phyloP scores from a whole-genome alignment of 768 basidiomycete genomes.

The Serendipita indica region DNA sequence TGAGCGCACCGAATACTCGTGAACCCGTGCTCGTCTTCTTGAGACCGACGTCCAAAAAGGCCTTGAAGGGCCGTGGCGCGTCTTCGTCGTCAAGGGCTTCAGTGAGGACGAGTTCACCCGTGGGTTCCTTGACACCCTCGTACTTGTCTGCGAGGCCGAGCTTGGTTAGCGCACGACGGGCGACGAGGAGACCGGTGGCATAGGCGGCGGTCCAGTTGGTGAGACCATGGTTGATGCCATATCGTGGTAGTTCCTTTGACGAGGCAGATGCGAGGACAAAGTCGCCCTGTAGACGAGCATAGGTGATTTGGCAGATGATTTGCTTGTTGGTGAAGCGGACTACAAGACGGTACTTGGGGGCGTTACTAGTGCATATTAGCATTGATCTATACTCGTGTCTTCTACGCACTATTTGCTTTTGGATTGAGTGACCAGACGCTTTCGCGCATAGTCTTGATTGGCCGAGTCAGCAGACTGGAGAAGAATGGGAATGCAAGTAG shows the following conservation, averaged over 20 bases:
- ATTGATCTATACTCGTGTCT: too few relatives aligned
- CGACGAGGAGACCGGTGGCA: slow-evolving; percentile 88
- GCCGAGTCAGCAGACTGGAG: slow-evolving; percentile 11
- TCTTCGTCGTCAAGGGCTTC: slow-evolving; percentile 82
- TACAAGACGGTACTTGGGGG: slow-evolving; percentile 95
- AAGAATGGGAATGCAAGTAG: slow-evolving; percentile 10
- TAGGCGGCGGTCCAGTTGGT: slow-evolving; percentile 99
- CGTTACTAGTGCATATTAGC: slow-evolving; percentile 61
- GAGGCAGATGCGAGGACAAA: slow-evolving; percentile 78
- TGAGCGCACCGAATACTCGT: slow-evolving; percentile 95
- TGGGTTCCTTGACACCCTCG: slow-evolving; percentile 81
- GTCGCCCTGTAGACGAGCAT: slow-evolving; percentile 95
- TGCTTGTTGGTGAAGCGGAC: slow-evolving; percentile 98
- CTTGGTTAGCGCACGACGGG: slow-evolving; percentile 88
- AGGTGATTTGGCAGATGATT: slow-evolving; percentile 88
- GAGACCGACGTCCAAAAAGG: slow-evolving; percentile 95
- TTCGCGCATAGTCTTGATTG: slow-evolving; percentile 80
- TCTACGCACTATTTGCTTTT: slow-evolving; percentile 94
- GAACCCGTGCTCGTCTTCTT: slow-evolving; percentile 95
- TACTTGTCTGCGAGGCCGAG: slow-evolving; percentile 97
- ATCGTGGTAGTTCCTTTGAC: slow-evolving; percentile 83
- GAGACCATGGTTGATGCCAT: slow-evolving; percentile 95
- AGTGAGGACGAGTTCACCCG: slow-evolving; percentile 71
- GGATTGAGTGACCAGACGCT: slow-evolving; percentile 91
- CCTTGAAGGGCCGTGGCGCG: slow-evolving; percentile 96